Evolutionary conservation across 2,329 filamentous ascomycete species (phyloP).

Genomic region (Periconia sp.): DNA sequence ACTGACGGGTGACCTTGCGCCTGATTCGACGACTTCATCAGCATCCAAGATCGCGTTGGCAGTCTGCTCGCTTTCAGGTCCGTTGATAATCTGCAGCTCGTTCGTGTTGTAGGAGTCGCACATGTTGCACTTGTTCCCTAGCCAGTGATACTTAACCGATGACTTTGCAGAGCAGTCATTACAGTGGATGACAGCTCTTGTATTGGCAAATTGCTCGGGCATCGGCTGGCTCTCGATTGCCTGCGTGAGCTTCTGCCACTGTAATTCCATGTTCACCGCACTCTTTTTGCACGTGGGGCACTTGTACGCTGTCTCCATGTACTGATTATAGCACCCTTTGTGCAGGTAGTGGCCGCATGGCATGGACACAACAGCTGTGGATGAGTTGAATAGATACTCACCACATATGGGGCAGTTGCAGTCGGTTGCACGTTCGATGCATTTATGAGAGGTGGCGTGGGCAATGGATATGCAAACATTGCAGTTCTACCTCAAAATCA

Average conservation of each 20-base stretch:
- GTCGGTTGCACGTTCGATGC: slow-evolving; percentile 91
- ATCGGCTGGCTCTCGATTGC: slow-evolving; percentile 90
- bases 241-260: slow-evolving; percentile 89
- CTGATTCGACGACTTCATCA: slow-evolving; percentile 28
- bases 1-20: slow-evolving; percentile 35
- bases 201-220: slow-evolving; percentile 80
- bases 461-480: slow-evolving; percentile 93
- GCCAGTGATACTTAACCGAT: slow-evolving; percentile 89
- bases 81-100: slow-evolving; percentile 53
- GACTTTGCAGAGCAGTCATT: slow-evolving; percentile 94
- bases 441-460: slow-evolving; percentile 84
- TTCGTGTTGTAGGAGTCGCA: slow-evolving; percentile 62
- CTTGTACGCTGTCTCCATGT: slow-evolving; percentile 90
- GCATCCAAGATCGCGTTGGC: slow-evolving; percentile 41
- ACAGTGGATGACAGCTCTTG: slow-evolving; percentile 83
- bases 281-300: slow-evolving; percentile 97
- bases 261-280: slow-evolving; percentile 95
- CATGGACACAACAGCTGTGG: slow-evolving; percentile 89
- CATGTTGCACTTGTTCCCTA: slow-evolving; percentile 83
- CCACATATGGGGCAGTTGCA: slow-evolving; percentile 97
- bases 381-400: slow-evolving; percentile 94
- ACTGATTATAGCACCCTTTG: slow-evolving; percentile 83
- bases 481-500: slow-evolving; percentile 63
- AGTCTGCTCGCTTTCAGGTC: slow-evolving; percentile 41
- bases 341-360: slow-evolving; percentile 96